Evolutionary conservation across 176 grass and related monocot species (phyloP).

Genomic region (Urochloa ruziziensis): DNA sequence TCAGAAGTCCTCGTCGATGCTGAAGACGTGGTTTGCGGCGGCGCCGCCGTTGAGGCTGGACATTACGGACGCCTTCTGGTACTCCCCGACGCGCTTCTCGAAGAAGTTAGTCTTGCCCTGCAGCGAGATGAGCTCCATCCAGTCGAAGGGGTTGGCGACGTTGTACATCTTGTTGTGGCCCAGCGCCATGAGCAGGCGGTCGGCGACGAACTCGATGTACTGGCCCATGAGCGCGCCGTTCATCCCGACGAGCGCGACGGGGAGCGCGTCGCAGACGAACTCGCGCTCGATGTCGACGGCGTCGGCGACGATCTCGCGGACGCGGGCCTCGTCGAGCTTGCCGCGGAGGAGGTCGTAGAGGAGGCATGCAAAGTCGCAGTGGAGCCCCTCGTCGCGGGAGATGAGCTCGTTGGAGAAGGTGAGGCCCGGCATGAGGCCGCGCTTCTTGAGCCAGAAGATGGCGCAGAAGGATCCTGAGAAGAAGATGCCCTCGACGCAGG

Average conservation of each 20-base stretch:
- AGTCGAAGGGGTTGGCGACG: constrained; percentile 70
- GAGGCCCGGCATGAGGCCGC: constrained; percentile 78
- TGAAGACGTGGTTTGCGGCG: constrained; percentile 57
- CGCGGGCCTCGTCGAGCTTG: constrained; percentile 58
- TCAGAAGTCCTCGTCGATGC: constrained; percentile 80
- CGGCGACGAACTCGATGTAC: constrained; percentile 82
- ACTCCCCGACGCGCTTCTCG: constrained; percentile 82
- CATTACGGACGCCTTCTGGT: constrained; percentile 84
- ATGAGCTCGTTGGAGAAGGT: constrained; percentile 98
- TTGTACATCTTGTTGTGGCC: constrained; percentile 66
- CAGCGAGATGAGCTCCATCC: constrained; percentile 89
- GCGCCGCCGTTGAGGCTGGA: constrained; percentile 53
- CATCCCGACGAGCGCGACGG: constrained; percentile 72
- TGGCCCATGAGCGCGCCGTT: constrained; percentile 72
- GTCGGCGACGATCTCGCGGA: constrained; percentile 60
- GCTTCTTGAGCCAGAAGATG: constrained; percentile 96
- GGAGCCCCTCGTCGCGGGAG: constrained; percentile 90
- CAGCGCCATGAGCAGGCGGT: constrained; percentile 59
- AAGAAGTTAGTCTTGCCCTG: constrained; percentile 92
- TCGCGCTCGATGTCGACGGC: constrained; percentile 86
- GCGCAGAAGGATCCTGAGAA: constrained; percentile 93
- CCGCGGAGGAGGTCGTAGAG: constrained; percentile 64
- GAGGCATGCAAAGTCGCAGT: constrained; percentile 96
- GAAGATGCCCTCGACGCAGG: constrained; percentile 85
- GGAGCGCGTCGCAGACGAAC: constrained; percentile 79